These are phyloP conservation scores for Thalassiosira gravida DNA, from an alignment of 352 stramenopile genomes.

Conservation along the genomic window DNA sequence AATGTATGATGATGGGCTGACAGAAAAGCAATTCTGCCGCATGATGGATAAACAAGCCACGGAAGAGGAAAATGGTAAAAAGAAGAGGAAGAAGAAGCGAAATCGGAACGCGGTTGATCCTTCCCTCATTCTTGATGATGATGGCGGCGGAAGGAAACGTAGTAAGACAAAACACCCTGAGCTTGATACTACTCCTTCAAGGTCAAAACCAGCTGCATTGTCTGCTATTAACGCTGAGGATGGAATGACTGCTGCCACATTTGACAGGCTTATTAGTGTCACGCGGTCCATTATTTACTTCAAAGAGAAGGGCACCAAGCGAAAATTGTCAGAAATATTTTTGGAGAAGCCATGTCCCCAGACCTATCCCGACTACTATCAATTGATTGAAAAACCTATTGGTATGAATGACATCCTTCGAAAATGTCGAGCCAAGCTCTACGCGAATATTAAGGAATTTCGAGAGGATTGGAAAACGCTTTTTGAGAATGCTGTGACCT, in stretches of 20 bases:
- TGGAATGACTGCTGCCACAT: conserved; percentile 72
- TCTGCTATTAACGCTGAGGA: conserved; percentile 43
- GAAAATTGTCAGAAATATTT: conserved; percentile 83
- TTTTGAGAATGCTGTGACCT: conserved; percentile 83
- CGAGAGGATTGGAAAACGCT: conserved; percentile 82
- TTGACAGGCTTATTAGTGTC: conserved; percentile 79
- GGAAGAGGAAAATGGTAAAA: conserved; percentile 70
- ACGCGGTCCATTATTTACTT: conserved; percentile 77
- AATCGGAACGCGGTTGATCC: conserved; percentile 54
- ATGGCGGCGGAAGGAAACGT: conserved; percentile 42
- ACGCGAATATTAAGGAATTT: conserved; percentile 70
- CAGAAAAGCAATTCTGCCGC: conserved; percentile 85
- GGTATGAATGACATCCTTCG: conserved; percentile 86
- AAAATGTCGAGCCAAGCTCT: conserved; percentile 79
- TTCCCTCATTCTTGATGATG: conserved; percentile 55
- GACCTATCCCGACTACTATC: conserved; percentile 84
- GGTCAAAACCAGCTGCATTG: conserved; percentile 25
- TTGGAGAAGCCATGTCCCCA: conserved; percentile 81
- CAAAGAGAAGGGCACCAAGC: conserved; percentile 80
- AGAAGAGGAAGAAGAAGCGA: conserved; percentile 66
- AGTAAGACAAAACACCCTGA: conserved; percentile 41
- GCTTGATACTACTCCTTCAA: conserved; percentile 18
- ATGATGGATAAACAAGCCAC: conserved; percentile 86
- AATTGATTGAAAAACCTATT: conserved; percentile 83
- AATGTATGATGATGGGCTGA: conserved; percentile 85